Evolutionary conservation across 2,329 filamentous ascomycete genomes (phyloP).

Genomic region (Rugonectria rugulosa): DNA sequence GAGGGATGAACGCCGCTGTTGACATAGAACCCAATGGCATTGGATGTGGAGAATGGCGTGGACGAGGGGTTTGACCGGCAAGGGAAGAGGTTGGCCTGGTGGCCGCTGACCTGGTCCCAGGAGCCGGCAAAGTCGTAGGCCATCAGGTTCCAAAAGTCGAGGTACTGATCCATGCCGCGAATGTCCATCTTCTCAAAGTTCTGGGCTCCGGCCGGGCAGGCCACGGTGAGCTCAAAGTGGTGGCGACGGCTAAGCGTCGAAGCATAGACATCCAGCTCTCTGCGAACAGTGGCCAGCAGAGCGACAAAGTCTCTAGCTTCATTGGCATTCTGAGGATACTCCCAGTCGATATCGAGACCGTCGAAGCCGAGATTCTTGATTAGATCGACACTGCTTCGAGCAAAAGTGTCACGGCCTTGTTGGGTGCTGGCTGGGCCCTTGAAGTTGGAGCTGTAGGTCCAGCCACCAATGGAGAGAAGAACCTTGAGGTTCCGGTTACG

Average conservation of each 20-base stretch:
- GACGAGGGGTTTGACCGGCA: constrained; percentile 62
- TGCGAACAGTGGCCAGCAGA: constrained; percentile 64
- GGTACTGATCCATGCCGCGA: constrained; percentile 67
- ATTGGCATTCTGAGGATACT: constrained; percentile 63
- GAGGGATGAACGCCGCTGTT: constrained; percentile 66
- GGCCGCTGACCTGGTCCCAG: constrained; percentile 76
- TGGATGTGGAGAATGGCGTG: constrained; percentile 80
- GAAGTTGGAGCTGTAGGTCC: constrained; percentile 91
- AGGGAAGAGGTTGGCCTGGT: constrained; percentile 81
- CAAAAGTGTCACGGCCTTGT: constrained; percentile 75
- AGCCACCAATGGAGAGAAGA: constrained; percentile 87
- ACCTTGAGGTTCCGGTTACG: constrained; percentile 84
- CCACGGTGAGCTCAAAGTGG: constrained; percentile 71
- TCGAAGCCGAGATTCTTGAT: constrained; percentile 84
- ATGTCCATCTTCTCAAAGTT: constrained; percentile 71
- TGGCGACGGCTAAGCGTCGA: constrained; percentile 49
- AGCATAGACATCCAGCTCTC: constrained; percentile 66
- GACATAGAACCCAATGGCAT: constrained; percentile 76
- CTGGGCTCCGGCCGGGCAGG: constrained; percentile 67
- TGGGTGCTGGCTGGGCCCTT: constrained; percentile 75
- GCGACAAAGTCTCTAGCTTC: constrained; percentile 67
- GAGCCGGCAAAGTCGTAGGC: constrained; percentile 87
- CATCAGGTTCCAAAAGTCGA: constrained; percentile 86
- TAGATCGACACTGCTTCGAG: constrained; percentile 74
- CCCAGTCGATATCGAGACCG: constrained; percentile 74